A percentile compares a stretch with the other conserved stretches of the same genome.
phyloP scores from a whole-genome alignment of 768 basidiomycete genomes.

The Podaxis pistillaris region DNA sequence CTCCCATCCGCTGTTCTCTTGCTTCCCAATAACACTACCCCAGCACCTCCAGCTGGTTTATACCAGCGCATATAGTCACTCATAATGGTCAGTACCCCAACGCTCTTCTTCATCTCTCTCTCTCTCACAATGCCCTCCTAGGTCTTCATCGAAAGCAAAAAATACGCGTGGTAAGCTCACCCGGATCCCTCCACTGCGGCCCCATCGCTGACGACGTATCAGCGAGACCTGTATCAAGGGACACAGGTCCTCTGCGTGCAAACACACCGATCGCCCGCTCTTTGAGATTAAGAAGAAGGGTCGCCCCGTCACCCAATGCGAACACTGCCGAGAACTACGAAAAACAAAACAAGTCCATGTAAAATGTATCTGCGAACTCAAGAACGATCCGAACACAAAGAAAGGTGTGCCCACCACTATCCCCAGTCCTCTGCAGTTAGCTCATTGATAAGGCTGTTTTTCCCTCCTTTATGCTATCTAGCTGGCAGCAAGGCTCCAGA shows the following conservation, averaged over 20 bases:
- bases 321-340: constrained; percentile 80
- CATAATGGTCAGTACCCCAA: constrained; percentile 41
- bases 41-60: constrained; percentile 36
- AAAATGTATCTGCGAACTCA: constrained; percentile 81
- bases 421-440: constrained; percentile 22
- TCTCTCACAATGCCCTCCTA: constrained; percentile 26
- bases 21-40: constrained; percentile 48
- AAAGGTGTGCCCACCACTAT: constrained; percentile 52
- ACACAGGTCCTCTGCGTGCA: constrained; percentile 86
- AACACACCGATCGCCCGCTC: constrained; percentile 83
- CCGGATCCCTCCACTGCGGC: constrained; percentile 11
- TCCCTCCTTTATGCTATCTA: constrained; percentile 20
- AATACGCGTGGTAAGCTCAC: constrained; percentile 73
- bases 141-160: constrained; percentile 67
- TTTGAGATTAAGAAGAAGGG: constrained; percentile 95
- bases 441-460: constrained; percentile 46
- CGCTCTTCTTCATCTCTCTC: constrained; percentile 5
- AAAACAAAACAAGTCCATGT: constrained; percentile 86
- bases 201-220: constrained; percentile 13
- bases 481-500: constrained; percentile 56
- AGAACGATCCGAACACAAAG: constrained; percentile 56
- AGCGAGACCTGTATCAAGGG: constrained; percentile 95
- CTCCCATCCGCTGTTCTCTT: constrained; percentile 26
- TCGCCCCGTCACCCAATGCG: constrained; percentile 88
- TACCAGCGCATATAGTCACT: constrained; percentile 23